Conservation (phyloP, 371 early-diverging fungal genomes). For the Mucor racemosus region DNA sequence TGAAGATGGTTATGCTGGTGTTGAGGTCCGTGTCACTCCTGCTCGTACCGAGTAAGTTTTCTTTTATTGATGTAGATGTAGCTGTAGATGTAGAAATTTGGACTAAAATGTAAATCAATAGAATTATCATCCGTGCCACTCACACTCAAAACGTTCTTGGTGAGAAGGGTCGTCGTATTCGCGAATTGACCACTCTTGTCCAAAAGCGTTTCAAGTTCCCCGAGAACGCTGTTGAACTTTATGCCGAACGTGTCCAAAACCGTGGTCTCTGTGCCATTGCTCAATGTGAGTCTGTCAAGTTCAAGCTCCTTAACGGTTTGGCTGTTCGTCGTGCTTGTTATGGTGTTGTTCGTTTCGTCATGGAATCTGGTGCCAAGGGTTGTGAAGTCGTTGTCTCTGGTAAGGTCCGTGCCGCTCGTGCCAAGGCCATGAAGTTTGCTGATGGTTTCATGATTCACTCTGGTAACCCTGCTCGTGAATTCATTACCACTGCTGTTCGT, state of each 20-base stretch:
- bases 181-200: no score
- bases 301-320: conserved; percentile 96
- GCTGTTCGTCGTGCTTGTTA: conserved; percentile 99
- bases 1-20: conserved; percentile 93
- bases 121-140: conserved; percentile 94
- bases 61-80: no score
- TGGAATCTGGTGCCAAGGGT: conserved; percentile 28
- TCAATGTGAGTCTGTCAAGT: conserved; percentile 98
- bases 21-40: conserved; percentile 98
- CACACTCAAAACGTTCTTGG: no score
- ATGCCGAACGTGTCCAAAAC: conserved; percentile 98
- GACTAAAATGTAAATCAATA: background rate
- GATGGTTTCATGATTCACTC: no score
- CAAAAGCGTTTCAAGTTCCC: conserved; percentile 98
- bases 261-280: conserved; percentile 99
- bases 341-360: conserved; percentile 98
- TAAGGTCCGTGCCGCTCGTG: no score
- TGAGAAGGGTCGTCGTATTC: no score
- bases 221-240: conserved; percentile 96
- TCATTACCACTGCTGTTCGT: no score
- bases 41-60: conserved; percentile 88
- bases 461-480: no score
- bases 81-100: no score
- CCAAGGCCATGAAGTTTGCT: no score
- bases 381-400: no score